Conservation (phyloP, 2,329 filamentous ascomycete genomes). For the Beauveria sp. region DNA sequence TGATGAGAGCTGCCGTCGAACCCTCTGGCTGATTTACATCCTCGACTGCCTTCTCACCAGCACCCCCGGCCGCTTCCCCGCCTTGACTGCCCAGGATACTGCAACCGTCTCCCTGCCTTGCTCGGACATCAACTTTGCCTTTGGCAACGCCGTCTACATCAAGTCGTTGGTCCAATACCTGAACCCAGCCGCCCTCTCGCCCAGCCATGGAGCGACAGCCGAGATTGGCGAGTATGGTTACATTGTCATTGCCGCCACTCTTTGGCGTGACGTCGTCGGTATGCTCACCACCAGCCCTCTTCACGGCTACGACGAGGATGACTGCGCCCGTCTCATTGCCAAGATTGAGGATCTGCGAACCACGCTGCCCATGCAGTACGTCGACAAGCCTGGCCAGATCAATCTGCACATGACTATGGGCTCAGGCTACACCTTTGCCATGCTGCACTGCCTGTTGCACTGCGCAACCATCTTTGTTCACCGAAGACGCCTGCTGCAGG, state of each 20-base stretch:
- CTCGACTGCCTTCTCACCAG: constrained; percentile 56
- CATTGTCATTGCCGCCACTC: constrained; percentile 52
- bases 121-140: constrained; percentile 55
- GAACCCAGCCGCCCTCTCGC: constrained; percentile 25
- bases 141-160: constrained; percentile 51
- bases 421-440: constrained; percentile 54
- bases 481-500: constrained; percentile 50
- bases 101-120: constrained; percentile 50
- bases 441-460: constrained; percentile 55
- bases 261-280: constrained; percentile 54
- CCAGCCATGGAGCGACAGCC: constrained; percentile 32
- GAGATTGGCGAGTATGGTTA: constrained; percentile 56
- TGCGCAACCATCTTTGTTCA: constrained; percentile 55
- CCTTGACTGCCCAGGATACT: constrained; percentile 46
- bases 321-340: constrained; percentile 42
- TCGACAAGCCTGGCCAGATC: constrained; percentile 54
- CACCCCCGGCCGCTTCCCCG: constrained; percentile 52
- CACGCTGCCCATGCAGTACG: constrained; percentile 50
- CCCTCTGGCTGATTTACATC: constrained; percentile 56
- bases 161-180: constrained; percentile 44
- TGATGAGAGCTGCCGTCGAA: constrained; percentile 54
- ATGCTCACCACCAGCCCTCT: constrained; percentile 50
- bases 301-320: constrained; percentile 45
- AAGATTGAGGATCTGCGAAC: constrained; percentile 49
- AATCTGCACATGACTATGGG: constrained; percentile 58